A percentile compares a stretch with the other conserved stretches of the same genome.
Conservation (phyloP, 306 rosid species). For the Mucuna pruriens region DNA sequence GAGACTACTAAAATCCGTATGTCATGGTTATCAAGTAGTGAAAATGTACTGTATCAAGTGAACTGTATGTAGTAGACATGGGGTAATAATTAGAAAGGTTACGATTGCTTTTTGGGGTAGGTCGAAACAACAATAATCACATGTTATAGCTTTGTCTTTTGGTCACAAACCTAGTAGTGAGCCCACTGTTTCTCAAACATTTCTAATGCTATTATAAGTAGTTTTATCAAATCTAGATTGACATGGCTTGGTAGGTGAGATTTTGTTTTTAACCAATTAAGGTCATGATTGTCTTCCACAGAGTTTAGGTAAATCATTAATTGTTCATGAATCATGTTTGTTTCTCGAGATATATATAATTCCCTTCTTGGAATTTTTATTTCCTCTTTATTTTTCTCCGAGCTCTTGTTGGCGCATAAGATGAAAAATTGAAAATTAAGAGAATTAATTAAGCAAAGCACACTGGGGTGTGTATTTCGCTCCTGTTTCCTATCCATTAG, state of each 20-base stretch:
- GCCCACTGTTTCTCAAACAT: constrained; percentile 36
- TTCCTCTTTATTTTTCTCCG: neutral
- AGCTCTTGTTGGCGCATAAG: neutral
- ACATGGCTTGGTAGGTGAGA: constrained; percentile 21
- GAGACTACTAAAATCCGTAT: neutral
- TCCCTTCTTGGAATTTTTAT: neutral
- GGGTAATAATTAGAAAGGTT: constrained; percentile 29
- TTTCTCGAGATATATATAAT: neutral
- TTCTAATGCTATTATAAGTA: neutral
- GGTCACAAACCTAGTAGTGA: constrained; percentile 15
- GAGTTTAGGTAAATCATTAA: constrained; percentile 31
- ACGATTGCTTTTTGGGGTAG: constrained; percentile 11
- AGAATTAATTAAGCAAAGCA: neutral
- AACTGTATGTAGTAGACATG: neutral
- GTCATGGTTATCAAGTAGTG: neutral
- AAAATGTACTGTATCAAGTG: neutral
- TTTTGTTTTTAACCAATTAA: constrained; percentile 9
- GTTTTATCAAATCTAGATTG: constrained; percentile 18
- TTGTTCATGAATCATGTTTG: neutral
- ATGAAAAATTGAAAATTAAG: neutral
- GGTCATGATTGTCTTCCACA: constrained; percentile 7
- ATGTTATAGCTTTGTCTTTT: neutral
- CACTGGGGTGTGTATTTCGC: neutral
- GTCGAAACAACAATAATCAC: constrained; percentile 14
- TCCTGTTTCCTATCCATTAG: neutral